Evolutionary conservation across 192 early-diverging fungal species (phyloP).

Genomic region (Linderina pennispora): DNA sequence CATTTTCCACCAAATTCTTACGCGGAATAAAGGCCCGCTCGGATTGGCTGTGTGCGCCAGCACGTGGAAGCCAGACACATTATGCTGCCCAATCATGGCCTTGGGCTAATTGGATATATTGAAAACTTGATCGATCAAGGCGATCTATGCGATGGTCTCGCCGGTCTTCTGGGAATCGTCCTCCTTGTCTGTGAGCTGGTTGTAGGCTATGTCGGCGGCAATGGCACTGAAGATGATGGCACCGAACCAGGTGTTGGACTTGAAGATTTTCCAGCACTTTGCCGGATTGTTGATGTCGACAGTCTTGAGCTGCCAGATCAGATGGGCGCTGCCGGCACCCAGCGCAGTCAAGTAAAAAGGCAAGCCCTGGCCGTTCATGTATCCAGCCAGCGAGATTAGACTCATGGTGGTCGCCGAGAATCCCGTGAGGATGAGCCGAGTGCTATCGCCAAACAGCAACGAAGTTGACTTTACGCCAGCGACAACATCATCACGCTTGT

Average conservation of each 20-base stretch:
- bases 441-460: slow-evolving; percentile 70
- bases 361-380: slow-evolving; percentile 69
- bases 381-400: slow-evolving; percentile 66
- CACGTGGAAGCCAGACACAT: too few relatives aligned
- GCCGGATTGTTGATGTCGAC: slow-evolving; percentile 60
- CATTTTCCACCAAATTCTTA: too few relatives aligned
- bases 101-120: too few relatives aligned
- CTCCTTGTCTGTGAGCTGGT: background rate
- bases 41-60: too few relatives aligned
- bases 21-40: too few relatives aligned
- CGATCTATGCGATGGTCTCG: background rate
- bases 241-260: slow-evolving; percentile 75
- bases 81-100: too few relatives aligned
- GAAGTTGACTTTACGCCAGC: slow-evolving; percentile 92
- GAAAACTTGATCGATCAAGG: slow-evolving; percentile 10
- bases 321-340: slow-evolving; percentile 65
- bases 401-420: slow-evolving; percentile 69
- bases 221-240: slow-evolving; percentile 69
- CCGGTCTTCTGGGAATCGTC: slow-evolving; percentile 20
- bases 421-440: slow-evolving; percentile 57
- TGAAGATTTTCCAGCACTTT: slow-evolving; percentile 73
- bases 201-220: slow-evolving; percentile 51
- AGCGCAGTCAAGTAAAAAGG: slow-evolving; percentile 70
- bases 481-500: slow-evolving; percentile 83
- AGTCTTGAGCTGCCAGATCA: slow-evolving; percentile 74